Evolutionary conservation across 768 basidiomycete genomes (phyloP).

Genomic region (Suillus subaureus): DNA sequence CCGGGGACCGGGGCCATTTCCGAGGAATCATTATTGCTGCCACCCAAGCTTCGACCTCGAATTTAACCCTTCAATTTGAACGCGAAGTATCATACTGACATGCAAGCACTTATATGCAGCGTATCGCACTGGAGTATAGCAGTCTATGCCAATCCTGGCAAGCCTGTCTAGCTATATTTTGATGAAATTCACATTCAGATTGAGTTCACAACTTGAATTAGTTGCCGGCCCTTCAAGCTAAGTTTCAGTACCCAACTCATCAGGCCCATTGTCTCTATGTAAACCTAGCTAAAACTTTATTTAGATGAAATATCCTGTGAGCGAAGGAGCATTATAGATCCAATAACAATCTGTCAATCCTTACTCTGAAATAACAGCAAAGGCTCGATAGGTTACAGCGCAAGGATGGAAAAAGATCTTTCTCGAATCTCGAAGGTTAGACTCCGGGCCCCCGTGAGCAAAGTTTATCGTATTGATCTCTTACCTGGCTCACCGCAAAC

Average conservation of each 20-base stretch:
- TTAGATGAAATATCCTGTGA: not conserved
- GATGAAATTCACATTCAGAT: too few species aligned
- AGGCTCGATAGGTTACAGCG: slow-evolving; percentile 25
- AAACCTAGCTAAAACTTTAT: not conserved
- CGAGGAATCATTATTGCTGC: too few species aligned
- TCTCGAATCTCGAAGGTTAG: not conserved
- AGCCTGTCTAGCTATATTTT: too few species aligned
- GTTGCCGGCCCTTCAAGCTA: too few species aligned
- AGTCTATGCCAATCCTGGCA: too few species aligned
- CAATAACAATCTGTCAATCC: not conserved
- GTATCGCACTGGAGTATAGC: not conserved
- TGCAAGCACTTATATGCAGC: not conserved
- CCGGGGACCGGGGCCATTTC: too few species aligned
- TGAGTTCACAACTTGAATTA: not conserved
- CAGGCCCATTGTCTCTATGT: too few species aligned
- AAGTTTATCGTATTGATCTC: slow-evolving; percentile 2
- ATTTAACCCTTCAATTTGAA: too few species aligned
- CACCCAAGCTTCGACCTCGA: not conserved
- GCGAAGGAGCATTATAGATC: not conserved
- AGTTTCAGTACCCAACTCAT: too few species aligned
- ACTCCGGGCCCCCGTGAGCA: not conserved
- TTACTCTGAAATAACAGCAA: slow-evolving; percentile 10
- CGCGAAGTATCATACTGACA: too few species aligned
- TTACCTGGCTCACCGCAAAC: slow-evolving; percentile 56
- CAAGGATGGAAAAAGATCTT: slow-evolving; percentile 76